These are phyloP conservation scores for Cladosporium velox DNA, from an alignment of 2,329 filamentous ascomycete genomes.

Conservation along the genomic window DNA sequence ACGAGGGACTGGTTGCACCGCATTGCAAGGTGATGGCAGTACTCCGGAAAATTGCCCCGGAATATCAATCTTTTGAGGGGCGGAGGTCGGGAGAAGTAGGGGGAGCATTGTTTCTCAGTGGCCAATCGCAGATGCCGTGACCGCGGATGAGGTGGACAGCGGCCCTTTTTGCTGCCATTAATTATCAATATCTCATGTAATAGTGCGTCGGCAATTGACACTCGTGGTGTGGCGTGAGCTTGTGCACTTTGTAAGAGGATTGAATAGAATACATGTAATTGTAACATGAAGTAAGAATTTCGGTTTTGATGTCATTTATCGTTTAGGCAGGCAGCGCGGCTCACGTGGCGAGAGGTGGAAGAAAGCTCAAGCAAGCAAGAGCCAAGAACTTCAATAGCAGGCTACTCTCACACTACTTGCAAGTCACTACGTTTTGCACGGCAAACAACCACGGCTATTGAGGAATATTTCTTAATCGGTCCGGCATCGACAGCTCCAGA, in stretches of 20 bases:
- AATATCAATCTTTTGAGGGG: not conserved
- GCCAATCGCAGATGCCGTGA: not conserved
- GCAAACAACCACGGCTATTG: slow-evolving; percentile 14
- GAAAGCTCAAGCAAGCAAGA: slow-evolving; percentile 17
- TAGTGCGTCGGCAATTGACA: not conserved
- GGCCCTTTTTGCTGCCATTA: slow-evolving; percentile 9
- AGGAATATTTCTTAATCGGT: slow-evolving; percentile 11
- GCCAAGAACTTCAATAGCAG: slow-evolving; percentile 9
- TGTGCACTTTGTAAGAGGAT: not conserved
- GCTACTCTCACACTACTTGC: not conserved
- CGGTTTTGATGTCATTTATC: not conserved
- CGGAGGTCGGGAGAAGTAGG: slow-evolving; percentile 1
- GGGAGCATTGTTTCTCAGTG: not conserved
- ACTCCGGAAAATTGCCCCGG: not conserved
- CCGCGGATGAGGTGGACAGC: slow-evolving; percentile 11
- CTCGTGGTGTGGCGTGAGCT: not conserved
- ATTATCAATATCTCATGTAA: slow-evolving; percentile 2
- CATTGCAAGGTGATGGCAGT: not conserved
- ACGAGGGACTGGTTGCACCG: slow-evolving; percentile 13
- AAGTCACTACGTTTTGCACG: not conserved
- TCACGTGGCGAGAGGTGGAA: not conserved
- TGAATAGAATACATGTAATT: not conserved
- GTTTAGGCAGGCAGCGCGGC: not conserved
- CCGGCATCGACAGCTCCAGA: slow-evolving; percentile 9
- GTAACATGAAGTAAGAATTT: not conserved